phyloP scores from a whole-genome alignment of 768 basidiomycete species.

The Rubroboletus satanas region DNA sequence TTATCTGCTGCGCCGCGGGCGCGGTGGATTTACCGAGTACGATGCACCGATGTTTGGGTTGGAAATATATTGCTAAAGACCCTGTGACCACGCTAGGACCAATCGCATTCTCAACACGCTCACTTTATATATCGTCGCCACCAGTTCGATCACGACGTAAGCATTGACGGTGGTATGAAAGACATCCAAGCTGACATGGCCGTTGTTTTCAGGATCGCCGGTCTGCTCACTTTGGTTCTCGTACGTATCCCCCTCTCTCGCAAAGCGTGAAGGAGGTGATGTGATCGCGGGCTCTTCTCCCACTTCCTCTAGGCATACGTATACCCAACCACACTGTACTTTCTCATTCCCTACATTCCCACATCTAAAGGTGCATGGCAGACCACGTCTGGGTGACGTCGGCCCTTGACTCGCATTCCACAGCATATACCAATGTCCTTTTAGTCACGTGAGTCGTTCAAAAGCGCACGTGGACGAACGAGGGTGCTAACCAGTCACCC shows the following conservation, averaged over 20 bases:
- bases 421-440: constrained; percentile 1
- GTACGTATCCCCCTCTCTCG: neutral
- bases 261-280: neutral
- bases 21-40: neutral
- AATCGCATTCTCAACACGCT: neutral
- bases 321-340: neutral
- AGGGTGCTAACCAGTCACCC: neutral
- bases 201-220: neutral
- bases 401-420: neutral
- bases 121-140: neutral
- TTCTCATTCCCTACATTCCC: neutral
- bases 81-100: neutral
- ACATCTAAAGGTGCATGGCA: neutral
- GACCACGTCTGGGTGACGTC: neutral
- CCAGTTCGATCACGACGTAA: neutral
- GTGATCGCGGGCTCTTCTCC: neutral
- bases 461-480: neutral
- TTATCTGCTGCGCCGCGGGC: neutral
- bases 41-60: neutral
- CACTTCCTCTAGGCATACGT: neutral
- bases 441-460: neutral
- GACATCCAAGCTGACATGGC: neutral
- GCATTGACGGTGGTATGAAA: neutral
- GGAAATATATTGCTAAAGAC: neutral
- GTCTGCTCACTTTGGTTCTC: neutral